Percentiles rank a stretch among this genome's conserved stretches.
phyloP scores from a whole-genome alignment of 1,284 basidiomycete species.

The Ganoderma meredithae region DNA sequence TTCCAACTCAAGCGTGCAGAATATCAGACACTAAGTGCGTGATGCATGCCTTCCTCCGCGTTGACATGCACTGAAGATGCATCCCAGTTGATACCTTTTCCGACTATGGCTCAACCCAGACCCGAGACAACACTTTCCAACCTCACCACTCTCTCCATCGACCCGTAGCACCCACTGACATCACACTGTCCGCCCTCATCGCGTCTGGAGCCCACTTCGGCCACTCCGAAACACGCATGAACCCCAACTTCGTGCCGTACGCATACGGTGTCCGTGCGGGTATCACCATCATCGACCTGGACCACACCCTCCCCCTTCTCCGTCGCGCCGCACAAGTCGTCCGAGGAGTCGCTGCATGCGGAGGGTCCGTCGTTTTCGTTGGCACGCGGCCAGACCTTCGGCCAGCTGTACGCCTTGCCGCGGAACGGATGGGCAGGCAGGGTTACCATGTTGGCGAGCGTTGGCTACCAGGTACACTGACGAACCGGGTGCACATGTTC shows the following conservation, averaged over 20 bases:
- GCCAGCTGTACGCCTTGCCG: slow-evolving; percentile 81
- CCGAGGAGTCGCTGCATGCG: slow-evolving; percentile 81
- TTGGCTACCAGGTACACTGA: slow-evolving; percentile 95
- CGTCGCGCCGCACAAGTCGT: slow-evolving; percentile 91
- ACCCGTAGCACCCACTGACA: slow-evolving; percentile 65
- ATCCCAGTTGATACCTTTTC: slow-evolving; percentile 69
- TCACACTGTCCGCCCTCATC: slow-evolving; percentile 89
- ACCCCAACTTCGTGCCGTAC: slow-evolving; percentile 91
- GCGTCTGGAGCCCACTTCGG: slow-evolving; percentile 96
- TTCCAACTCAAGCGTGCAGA: slow-evolving; percentile 66
- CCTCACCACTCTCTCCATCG: slow-evolving; percentile 77
- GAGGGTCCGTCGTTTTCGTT: slow-evolving; percentile 91
- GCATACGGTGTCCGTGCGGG: slow-evolving; percentile 93
- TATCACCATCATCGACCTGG: slow-evolving; percentile 94
- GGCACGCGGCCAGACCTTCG: slow-evolving; percentile 86
- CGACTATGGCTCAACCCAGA: slow-evolving; percentile 82
- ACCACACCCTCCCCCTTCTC: slow-evolving; percentile 92
- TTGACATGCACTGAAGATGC: slow-evolving; percentile 8
- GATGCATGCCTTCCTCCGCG: slow-evolving; percentile 21
- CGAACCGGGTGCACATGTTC: slow-evolving; percentile 87
- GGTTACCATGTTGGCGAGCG: slow-evolving; percentile 88
- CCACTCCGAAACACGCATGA: slow-evolving; percentile 84
- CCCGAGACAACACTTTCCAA: slow-evolving; percentile 72
- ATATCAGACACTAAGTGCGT: slow-evolving; percentile 61
- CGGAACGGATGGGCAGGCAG: slow-evolving; percentile 76